These are phyloP conservation scores for Raffaelea albimanens DNA, from an alignment of 2,329 filamentous ascomycete genomes.

Conservation along the genomic window DNA sequence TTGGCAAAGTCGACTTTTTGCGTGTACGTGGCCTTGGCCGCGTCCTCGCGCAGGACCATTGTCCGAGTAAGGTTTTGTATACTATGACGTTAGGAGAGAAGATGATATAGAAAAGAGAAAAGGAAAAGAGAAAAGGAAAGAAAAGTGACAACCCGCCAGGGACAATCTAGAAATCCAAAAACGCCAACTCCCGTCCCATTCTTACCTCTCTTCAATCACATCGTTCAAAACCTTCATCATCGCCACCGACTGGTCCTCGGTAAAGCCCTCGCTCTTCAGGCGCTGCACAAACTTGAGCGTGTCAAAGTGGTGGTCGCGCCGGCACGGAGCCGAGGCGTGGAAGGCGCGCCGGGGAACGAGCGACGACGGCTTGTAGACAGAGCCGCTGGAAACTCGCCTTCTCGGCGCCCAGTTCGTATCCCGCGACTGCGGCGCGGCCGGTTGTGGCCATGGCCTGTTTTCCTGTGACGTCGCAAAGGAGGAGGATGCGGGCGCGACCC, in stretches of 20 bases:
- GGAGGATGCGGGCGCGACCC: neutral
- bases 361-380: too few relatives aligned
- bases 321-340: constrained; percentile 52
- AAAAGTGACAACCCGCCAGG: too few relatives aligned
- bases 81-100: constrained; percentile 28
- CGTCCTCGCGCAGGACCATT: constrained; percentile 94
- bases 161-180: too few relatives aligned
- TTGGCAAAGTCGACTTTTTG: constrained; percentile 98
- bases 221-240: constrained; percentile 98
- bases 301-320: constrained; percentile 90
- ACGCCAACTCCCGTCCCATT: constrained; percentile 4
- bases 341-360: constrained; percentile 33
- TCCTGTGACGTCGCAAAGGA: too few relatives aligned
- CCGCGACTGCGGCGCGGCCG: too few relatives aligned
- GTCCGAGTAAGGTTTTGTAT: constrained; percentile 96
- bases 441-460: too few relatives aligned
- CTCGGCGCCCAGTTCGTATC: too few relatives aligned
- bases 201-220: constrained; percentile 85
- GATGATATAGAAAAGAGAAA: too few relatives aligned
- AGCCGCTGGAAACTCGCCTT: too few relatives aligned
- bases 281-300: constrained; percentile 94
- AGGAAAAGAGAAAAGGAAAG: too few relatives aligned
- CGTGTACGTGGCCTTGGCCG: constrained; percentile 68
- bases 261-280: constrained; percentile 84
- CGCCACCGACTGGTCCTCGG: constrained; percentile 88